Percentiles rank a stretch among this genome's conserved stretches.
These are phyloP conservation scores for Ceratorhiza oryzae-sativae DNA, from an alignment of 1,284 basidiomycete species.

Conservation along the genomic window DNA sequence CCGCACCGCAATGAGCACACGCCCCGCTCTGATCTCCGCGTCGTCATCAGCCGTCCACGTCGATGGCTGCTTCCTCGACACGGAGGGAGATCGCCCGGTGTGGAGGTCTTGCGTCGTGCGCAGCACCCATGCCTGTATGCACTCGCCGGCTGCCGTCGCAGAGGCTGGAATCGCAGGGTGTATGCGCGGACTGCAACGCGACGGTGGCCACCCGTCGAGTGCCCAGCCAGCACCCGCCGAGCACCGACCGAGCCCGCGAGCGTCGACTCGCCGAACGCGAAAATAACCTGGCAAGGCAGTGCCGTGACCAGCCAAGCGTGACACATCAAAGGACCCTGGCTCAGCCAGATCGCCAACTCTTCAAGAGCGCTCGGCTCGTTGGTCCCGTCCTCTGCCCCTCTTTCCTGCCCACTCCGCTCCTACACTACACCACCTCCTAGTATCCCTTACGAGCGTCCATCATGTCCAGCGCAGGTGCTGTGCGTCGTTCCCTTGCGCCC, in stretches of 20 bases:
- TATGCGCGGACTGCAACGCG: no score
- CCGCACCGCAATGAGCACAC: not conserved
- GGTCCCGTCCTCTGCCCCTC: not conserved
- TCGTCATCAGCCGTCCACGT: not conserved
- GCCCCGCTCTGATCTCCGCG: not conserved
- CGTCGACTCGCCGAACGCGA: no score
- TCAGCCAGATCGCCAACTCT: constrained; percentile 19
- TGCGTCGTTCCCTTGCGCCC: not conserved
- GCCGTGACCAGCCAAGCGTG: constrained; percentile 17
- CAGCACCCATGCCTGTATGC: not conserved
- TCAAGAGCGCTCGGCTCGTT: constrained; percentile 21
- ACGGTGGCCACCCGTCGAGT: no score
- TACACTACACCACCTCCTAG: no score
- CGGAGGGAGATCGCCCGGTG: constrained; percentile 16
- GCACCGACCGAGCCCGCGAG: no score
- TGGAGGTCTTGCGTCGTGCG: not conserved
- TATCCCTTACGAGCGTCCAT: not conserved
- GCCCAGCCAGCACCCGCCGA: no score
- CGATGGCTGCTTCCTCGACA: not conserved
- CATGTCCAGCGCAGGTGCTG: constrained; percentile 24
- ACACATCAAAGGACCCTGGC: constrained; percentile 23
- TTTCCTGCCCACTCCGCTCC: not conserved
- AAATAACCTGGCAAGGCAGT: not conserved
- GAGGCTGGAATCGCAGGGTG: no score
- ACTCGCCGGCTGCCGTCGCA: not conserved